Evolutionary conservation across 208 protist species (phyloP).

Genomic region (Acanthamoeba healyi): DNA sequence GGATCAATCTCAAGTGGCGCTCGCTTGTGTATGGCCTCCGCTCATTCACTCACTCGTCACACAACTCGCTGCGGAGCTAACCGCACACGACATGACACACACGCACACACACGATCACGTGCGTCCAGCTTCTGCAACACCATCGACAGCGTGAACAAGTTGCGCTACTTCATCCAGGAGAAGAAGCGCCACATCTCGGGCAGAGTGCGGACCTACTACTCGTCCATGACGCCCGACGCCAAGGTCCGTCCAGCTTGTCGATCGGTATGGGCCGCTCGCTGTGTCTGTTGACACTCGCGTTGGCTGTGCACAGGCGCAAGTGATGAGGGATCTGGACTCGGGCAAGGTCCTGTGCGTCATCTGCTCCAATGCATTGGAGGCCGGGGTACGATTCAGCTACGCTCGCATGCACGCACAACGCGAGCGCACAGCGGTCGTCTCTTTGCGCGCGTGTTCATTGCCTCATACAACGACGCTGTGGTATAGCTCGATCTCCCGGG

Average conservation of each 20-base stretch:
- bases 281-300: neutral
- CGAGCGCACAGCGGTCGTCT: neutral
- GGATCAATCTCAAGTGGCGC: constrained; percentile 5
- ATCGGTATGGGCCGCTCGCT: too few species aligned
- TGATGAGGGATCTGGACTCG: neutral
- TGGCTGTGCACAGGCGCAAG: neutral
- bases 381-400: neutral
- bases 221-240: constrained; percentile 10
- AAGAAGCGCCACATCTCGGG: neutral
- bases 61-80: too few species aligned
- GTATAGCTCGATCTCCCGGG: constrained; percentile 17
- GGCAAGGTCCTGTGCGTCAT: constrained; percentile 16
- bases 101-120: neutral
- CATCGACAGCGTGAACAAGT: constrained; percentile 48
- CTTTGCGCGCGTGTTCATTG: neutral
- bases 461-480: too few species aligned
- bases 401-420: neutral
- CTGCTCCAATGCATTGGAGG: constrained; percentile 39
- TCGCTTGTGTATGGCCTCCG: neutral
- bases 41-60: neutral
- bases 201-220: constrained; percentile 48
- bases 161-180: constrained; percentile 13
- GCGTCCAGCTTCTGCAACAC: constrained; percentile 31
- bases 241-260: too few species aligned
- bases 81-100: too few species aligned